Percentiles rank a stretch among this genome's conserved stretches.
These are phyloP conservation scores for Cercophora scortea DNA, from an alignment of 495 filamentous ascomycete species.

Conservation along the genomic window DNA sequence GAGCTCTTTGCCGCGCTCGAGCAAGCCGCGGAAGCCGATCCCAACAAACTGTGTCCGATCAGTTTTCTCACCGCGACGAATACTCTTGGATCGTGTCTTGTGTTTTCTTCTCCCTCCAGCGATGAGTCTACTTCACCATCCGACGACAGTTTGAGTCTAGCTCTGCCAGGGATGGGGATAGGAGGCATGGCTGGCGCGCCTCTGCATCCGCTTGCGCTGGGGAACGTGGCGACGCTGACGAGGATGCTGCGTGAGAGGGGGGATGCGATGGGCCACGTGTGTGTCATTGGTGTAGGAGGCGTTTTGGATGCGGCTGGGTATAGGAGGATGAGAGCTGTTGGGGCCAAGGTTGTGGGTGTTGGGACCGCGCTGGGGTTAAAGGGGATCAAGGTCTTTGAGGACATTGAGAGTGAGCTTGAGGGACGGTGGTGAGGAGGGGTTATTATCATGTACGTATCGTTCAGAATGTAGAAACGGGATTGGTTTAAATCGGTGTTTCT, in stretches of 20 bases:
- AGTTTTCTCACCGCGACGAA: conserved; percentile 65
- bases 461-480: too few relatives aligned
- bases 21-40: conserved; percentile 8
- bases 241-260: conserved; percentile 39
- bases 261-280: conserved; percentile 34
- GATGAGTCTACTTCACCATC: conserved; percentile 5
- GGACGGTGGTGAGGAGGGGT: conserved; percentile 4
- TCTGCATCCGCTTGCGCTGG: conserved; percentile 64
- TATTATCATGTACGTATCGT: too few relatives aligned
- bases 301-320: conserved; percentile 52
- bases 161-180: conserved; percentile 43
- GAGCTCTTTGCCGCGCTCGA: conserved; percentile 43
- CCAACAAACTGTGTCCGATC: conserved; percentile 25
- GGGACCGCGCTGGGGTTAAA: conserved; percentile 56
- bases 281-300: conserved; percentile 60
- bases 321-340: conserved; percentile 53
- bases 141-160: conserved; percentile 5
- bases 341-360: conserved; percentile 54
- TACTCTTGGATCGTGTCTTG: conserved; percentile 58
- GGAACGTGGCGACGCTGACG: conserved; percentile 57
- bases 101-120: conserved; percentile 25
- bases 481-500: too few relatives aligned
- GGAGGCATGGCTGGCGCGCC: conserved; percentile 61
- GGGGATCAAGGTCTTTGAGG: conserved; percentile 51
- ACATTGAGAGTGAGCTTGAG: conserved; percentile 15